Percentiles rank a stretch among this genome's conserved stretches.
These are phyloP conservation scores for Neolentinus lepideus DNA, from an alignment of 1,284 basidiomycete species.

Conservation along the genomic window DNA sequence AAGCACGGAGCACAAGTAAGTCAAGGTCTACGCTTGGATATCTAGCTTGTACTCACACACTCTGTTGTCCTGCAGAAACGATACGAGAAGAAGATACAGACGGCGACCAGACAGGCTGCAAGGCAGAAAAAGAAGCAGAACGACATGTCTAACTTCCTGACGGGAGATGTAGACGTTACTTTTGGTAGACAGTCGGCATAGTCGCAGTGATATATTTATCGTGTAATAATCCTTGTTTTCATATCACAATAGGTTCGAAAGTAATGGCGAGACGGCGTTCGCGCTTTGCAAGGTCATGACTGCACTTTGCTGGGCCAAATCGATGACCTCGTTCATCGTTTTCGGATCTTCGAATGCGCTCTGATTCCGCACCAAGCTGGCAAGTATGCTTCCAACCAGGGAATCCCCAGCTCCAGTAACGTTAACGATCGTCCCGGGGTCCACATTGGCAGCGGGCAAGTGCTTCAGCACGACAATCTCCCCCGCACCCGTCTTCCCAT, in stretches of 20 bases:
- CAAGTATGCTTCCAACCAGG: slow-evolving; percentile 72
- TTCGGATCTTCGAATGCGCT: slow-evolving; percentile 36
- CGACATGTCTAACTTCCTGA: background rate
- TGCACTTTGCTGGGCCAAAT: slow-evolving; percentile 58
- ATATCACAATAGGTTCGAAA: background rate
- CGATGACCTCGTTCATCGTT: slow-evolving; percentile 35
- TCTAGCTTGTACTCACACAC: background rate
- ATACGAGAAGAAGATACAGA: slow-evolving; percentile 39
- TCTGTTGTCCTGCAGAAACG: slow-evolving; percentile 34
- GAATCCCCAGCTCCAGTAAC: slow-evolving; percentile 92
- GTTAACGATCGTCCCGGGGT: slow-evolving; percentile 37
- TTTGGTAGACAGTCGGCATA: background rate
- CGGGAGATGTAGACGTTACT: background rate
- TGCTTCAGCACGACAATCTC: slow-evolving; percentile 9
- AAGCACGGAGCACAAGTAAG: slow-evolving; percentile 71
- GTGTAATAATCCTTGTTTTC: background rate
- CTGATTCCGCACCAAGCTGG: slow-evolving; percentile 40
- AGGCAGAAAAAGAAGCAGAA: background rate
- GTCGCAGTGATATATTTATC: background rate
- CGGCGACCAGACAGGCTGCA: background rate
- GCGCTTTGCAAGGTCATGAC: slow-evolving; percentile 53
- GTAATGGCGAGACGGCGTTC: slow-evolving; percentile 54
- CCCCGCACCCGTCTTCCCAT: slow-evolving; percentile 3
- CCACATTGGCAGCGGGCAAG: background rate
- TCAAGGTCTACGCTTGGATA: background rate